Evolutionary conservation across 805 yeast species (phyloP), one percentile per base, ranked within the genome.

Genomic region (Starmerella powellii): DNA sequence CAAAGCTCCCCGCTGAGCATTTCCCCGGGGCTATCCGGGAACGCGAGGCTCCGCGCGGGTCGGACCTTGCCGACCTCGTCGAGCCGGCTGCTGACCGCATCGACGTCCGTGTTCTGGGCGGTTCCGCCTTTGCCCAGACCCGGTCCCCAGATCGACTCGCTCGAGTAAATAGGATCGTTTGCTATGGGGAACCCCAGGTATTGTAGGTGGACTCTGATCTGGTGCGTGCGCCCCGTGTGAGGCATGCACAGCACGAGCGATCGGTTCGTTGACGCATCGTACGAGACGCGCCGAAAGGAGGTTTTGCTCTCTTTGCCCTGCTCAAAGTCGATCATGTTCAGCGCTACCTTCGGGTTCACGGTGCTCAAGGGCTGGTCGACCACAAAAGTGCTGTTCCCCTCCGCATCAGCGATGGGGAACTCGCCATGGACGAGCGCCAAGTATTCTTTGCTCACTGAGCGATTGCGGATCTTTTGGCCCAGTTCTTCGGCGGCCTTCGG

Each of bases 161-260:
- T 83, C 2, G 95, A 80, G 28, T 86, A 88, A 1, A 87, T 68
- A 0, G 96, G 96, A 59, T 88, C 98, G 57, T 88, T 87, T 3
- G 82, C 85, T 35, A 88, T 88, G 0, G 97, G 95, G 56, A 67
- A 72, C 0, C 96, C 96, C n/a, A 91, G 53, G 50, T 69, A 80
- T 61, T 87, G 95, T 43, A 91, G 63, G 63, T 91, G 98, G 1
- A 91, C 94, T 46, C 98, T 67, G 38, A 91, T 86, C 58, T 88
- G 98, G 60, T 88, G 98, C 0, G 96, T 85, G 56, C 98, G 69
- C 0, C 98, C 98, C 0, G 98, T 88, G 15, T 72, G 63, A 1
- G 98, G 98, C 50, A 67, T 71, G 61, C 97, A 88, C 46, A 75
- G 68, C 3, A 91, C 95, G 21, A 91, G 68, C 10, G 50, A 43